Conservation (phyloP, 2,329 filamentous ascomycete species). For the Alternaria burnsii region DNA sequence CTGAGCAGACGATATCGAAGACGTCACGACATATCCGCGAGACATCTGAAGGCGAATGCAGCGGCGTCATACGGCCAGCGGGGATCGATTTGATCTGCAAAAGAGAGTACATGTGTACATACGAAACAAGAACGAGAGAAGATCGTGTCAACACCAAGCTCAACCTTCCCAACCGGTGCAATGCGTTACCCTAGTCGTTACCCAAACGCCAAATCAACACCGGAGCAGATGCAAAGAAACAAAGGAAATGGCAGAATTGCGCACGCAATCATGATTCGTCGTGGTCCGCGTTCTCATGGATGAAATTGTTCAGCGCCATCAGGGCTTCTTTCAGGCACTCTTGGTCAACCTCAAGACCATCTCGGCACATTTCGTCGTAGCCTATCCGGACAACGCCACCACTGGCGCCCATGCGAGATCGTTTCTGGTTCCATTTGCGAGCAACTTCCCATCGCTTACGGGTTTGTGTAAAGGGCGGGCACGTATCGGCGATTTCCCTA, state of each 20-base stretch:
- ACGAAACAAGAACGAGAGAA: slow-evolving; percentile 22
- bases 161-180: slow-evolving; percentile 25
- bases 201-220: slow-evolving; percentile 33
- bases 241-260: slow-evolving; percentile 10
- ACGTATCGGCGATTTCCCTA: slow-evolving; percentile 42
- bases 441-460: slow-evolving; percentile 46
- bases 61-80: slow-evolving; percentile 5
- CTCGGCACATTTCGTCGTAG: slow-evolving; percentile 42
- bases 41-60: not conserved
- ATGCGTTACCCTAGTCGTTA: slow-evolving; percentile 32
- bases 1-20: slow-evolving; percentile 9
- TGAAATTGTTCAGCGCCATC: slow-evolving; percentile 50
- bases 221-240: slow-evolving; percentile 8
- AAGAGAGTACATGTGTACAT: slow-evolving; percentile 29
- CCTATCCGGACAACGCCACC: slow-evolving; percentile 44
- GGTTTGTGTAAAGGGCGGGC: slow-evolving; percentile 43
- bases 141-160: slow-evolving; percentile 15
- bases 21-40: not conserved
- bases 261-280: slow-evolving; percentile 29
- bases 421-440: slow-evolving; percentile 39
- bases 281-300: slow-evolving; percentile 46
- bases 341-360: slow-evolving; percentile 46
- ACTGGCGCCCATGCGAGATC: slow-evolving; percentile 35
- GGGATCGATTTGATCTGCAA: slow-evolving; percentile 25
- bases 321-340: slow-evolving; percentile 44